Conservation (phyloP, 352 stramenopile genomes). For the Pythium volutum region DNA sequence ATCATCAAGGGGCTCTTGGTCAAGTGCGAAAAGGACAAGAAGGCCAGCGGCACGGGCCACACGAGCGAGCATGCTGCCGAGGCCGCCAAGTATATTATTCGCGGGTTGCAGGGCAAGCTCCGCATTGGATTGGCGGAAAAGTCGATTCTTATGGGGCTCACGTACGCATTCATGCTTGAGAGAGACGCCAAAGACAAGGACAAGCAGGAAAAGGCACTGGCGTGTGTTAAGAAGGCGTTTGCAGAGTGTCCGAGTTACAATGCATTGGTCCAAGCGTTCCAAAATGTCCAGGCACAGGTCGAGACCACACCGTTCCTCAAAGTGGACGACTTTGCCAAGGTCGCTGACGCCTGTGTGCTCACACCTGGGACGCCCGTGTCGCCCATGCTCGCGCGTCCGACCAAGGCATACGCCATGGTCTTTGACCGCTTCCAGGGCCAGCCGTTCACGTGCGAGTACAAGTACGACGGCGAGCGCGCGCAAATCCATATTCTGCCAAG, state of each 20-base stretch:
- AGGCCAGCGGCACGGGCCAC: conserved; percentile 27
- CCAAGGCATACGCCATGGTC: conserved; percentile 95
- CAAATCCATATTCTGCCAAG: conserved; percentile 92
- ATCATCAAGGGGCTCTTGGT: conserved; percentile 98
- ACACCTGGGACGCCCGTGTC: conserved; percentile 96
- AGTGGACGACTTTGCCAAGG: conserved; percentile 53
- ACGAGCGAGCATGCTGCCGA: conserved; percentile 72
- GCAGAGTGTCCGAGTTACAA: conserved; percentile 97
- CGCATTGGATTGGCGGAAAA: conserved; percentile 97
- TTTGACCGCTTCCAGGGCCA: conserved; percentile 95
- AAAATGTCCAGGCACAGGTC: conserved; percentile 43
- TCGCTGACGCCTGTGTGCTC: conserved; percentile 85
- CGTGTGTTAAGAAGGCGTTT: conserved; percentile 97
- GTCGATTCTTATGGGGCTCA: conserved; percentile 96
- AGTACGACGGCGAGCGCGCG: conserved; percentile 99
- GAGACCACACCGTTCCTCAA: conserved; percentile 41
- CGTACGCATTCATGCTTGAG: conserved; percentile 93
- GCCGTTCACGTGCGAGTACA: conserved; percentile 99
- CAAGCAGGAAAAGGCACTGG: conserved; percentile 87
- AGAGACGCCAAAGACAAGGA: conserved; percentile 79
- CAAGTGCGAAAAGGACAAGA: conserved; percentile 84
- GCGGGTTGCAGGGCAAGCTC: conserved; percentile 97
- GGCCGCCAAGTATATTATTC: conserved; percentile 97
- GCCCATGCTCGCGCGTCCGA: conserved; percentile 98
- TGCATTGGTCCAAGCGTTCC: conserved; percentile 90